Evolutionary conservation across 1,139 yeast species (phyloP), one percentile per base, ranked within the genome.

Genomic region (Blastobotrys niveus): DNA sequence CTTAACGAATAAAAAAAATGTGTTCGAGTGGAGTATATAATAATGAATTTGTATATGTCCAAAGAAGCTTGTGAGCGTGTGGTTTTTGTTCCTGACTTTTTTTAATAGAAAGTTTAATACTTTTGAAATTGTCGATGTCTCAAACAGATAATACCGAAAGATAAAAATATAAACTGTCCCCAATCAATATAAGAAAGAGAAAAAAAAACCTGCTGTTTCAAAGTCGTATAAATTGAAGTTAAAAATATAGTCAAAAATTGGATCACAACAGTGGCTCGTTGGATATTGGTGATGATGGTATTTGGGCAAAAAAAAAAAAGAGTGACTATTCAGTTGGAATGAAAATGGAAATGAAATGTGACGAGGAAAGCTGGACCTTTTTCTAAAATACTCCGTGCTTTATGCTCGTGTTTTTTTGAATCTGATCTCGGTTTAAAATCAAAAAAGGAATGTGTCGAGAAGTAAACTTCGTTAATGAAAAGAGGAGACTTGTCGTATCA

Each of bases 261-360:
- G 6, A 14, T 5, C 12, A n/a, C n/a, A 10, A 25, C 10, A 25
- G 12, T 25, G 17, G 14, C 4, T 27, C n/a, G 15, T n/a, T 18
- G 10, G 34, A 17, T 24, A 17, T 12, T 12, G 15, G 21, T 29
- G 27, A 31, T 22, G 35, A 24, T 9, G 25, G 34, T 3, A 7
- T 27, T 5, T 12, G 9, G 7, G 7, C 14, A 17, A 18, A 12
- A 29, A 34, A 40, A 20, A 20, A 40, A 40, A 40, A 40, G 44
- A 40, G 44, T 27, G 44, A 40, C 44, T 40, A 12, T 34, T 34
- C 39, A 40, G 44, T 40, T 40, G 38, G 44, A 36, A 17, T 27
- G 14, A 17, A 31, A 31, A 14, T 5, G 6, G 8, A 27, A 15
- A 27, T n/a, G n/a, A 27, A 12, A 27, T n/a, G n/a, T n/a, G n/a